phyloP scores from a whole-genome alignment of 1,139 yeast species.

The Hansenula lynferdii region DNA sequence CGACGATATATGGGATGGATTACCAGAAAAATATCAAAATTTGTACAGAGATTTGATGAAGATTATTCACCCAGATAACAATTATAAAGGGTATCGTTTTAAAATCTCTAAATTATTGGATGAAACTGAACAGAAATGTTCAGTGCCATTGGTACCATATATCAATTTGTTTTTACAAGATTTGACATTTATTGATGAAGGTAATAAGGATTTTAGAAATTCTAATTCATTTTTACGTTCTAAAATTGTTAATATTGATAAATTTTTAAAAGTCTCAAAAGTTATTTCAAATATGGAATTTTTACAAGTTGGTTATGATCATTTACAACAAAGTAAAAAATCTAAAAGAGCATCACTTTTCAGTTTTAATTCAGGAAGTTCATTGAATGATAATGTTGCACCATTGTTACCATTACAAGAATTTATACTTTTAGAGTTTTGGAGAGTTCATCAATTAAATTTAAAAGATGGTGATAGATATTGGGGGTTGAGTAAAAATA shows the following conservation, averaged over 20 bases:
- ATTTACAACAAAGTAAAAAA: conserved; percentile 9
- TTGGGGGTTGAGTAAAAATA: conserved; percentile 56
- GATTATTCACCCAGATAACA: conserved; percentile 79
- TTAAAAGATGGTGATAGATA: conserved; percentile 60
- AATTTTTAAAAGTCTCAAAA: conserved; percentile 68
- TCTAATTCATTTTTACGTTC: conserved; percentile 43
- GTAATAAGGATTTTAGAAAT: conserved; percentile 67
- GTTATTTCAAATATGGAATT: conserved; percentile 76
- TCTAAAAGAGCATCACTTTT: conserved; percentile 27
- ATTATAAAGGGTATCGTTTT: conserved; percentile 69
- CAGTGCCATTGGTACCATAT: conserved; percentile 79
- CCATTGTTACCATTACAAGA: conserved; percentile 40
- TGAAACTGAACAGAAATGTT: conserved; percentile 42
- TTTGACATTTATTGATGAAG: conserved; percentile 82
- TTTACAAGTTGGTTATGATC: conserved; percentile 61
- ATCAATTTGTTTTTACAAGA: conserved; percentile 82
- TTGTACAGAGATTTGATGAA: conserved; percentile 64
- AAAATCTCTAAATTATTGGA: conserved; percentile 55
- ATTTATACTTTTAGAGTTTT: conserved; percentile 58
- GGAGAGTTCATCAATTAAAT: conserved; percentile 63
- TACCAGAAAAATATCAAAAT: conserved; percentile 62
- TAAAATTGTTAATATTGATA: conserved; percentile 65
- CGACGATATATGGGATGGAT: conserved; percentile 55
- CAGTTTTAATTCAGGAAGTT: conserved; percentile 20
- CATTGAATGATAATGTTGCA: conserved; percentile 15